phyloP scores from a whole-genome alignment of 768 basidiomycete genomes.

The Paxillus involutus region DNA sequence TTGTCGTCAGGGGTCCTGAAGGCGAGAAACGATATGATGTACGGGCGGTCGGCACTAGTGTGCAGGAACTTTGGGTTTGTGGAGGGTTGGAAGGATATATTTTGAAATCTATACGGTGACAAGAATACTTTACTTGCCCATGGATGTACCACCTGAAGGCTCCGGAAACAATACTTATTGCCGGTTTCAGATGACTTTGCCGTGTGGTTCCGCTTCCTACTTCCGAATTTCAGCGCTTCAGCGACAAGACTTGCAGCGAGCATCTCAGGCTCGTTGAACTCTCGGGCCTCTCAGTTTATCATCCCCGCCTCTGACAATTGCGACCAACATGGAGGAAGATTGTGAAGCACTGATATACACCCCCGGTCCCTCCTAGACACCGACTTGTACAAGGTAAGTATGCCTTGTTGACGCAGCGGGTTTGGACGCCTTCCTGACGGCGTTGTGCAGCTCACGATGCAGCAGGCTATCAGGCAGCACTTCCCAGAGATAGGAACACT shows the following conservation, averaged over 20 bases:
- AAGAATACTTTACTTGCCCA: conserved; percentile 7
- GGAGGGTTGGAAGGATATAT: conserved; percentile 94
- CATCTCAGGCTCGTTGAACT: neutral
- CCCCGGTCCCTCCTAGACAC: conserved; percentile 78
- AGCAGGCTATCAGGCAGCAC: conserved; percentile 80
- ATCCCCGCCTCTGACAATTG: neutral
- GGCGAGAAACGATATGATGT: conserved; percentile 61
- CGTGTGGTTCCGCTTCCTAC: too few relatives aligned
- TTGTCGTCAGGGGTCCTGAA: conserved; percentile 47
- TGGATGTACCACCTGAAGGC: too few relatives aligned
- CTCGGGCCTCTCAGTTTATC: neutral
- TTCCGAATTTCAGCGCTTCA: too few relatives aligned
- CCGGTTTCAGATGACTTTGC: too few relatives aligned
- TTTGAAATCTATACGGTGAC: conserved; percentile 60
- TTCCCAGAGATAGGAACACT: conserved; percentile 71
- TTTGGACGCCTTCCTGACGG: conserved; percentile 1
- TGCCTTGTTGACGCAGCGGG: neutral
- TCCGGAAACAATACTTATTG: too few relatives aligned
- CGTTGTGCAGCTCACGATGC: conserved; percentile 80
- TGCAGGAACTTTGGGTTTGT: conserved; percentile 97
- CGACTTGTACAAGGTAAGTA: conserved; percentile 85
- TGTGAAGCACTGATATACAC: conserved; percentile 12
- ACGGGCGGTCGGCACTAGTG: conserved; percentile 84
- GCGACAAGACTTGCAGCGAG: too few relatives aligned
- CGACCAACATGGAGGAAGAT: conserved; percentile 10